Percentiles rank a stretch among this genome's conserved stretches.
These are phyloP conservation scores for Fonsecaea pedrosoi DNA, from an alignment of 2,329 filamentous ascomycete genomes.

Conservation along the genomic window DNA sequence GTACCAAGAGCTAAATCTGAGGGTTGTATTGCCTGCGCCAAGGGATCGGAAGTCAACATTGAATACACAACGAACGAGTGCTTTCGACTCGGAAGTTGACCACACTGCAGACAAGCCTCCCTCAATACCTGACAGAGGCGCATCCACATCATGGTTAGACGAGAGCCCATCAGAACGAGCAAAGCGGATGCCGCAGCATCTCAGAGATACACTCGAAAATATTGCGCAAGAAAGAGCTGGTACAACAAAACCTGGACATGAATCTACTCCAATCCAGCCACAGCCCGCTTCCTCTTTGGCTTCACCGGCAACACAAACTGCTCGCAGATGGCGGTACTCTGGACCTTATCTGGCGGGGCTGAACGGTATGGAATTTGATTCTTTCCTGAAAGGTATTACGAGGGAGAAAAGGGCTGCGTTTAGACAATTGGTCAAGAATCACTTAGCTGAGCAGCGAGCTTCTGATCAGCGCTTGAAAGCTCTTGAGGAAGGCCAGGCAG, in stretches of 20 bases:
- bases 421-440: slow-evolving; percentile 47
- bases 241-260: slow-evolving; percentile 5
- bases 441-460: slow-evolving; percentile 44
- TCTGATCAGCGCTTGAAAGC: slow-evolving; percentile 48
- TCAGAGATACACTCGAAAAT: slow-evolving; percentile 29
- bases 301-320: slow-evolving; percentile 8
- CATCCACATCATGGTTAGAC: slow-evolving; percentile 27
- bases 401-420: slow-evolving; percentile 34
- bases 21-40: slow-evolving; percentile 45
- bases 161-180: slow-evolving; percentile 22
- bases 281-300: slow-evolving; percentile 5
- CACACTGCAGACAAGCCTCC: slow-evolving; percentile 33
- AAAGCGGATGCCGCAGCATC: slow-evolving; percentile 35
- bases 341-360: slow-evolving; percentile 66
- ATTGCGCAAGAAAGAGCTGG: slow-evolving; percentile 17
- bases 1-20: slow-evolving; percentile 80
- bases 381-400: slow-evolving; percentile 56
- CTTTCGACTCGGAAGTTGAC: slow-evolving; percentile 42
- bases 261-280: slow-evolving; percentile 9
- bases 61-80: slow-evolving; percentile 38
- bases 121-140: slow-evolving; percentile 3
- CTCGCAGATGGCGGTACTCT: slow-evolving; percentile 60
- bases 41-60: slow-evolving; percentile 15
- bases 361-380: slow-evolving; percentile 61
- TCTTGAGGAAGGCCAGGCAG: slow-evolving; percentile 50